Base-by-base conservation (phyloP, 345 rosid genomes). In the Eucalyptus marginata region DNA sequence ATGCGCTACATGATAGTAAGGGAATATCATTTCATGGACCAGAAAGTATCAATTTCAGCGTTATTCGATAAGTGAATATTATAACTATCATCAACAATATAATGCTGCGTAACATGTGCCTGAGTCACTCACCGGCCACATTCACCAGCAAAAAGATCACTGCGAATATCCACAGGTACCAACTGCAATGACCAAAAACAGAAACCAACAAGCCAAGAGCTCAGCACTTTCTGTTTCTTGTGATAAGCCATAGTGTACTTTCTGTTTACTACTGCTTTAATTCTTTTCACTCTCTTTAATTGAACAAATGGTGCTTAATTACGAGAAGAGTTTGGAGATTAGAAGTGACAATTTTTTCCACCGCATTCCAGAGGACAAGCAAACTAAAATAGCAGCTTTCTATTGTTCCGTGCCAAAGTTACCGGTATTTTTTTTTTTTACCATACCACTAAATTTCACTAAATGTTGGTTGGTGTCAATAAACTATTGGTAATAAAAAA, bases 141-240 rank as follows among this genome's bases (percentile, higher is more conserved):
- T 97, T 96, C 87, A 96, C 91, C 92, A 96, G 91, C 93, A 97
- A 88, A 93, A 97, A 96, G 87, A 96, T 31, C 88, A 94, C 95
- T 89, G 95, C 96, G 86, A 96, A 95, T 71, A 96, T 62, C 99
- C 99, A 97, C 66, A 97, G 97, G 89, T 95, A 97, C 98, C 99
- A 97, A 87, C 99, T 97, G 95, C 93, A 33, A 68, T 17, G 80
- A 11, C 40, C 80, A 68, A 33, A 64, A 68, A 4, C 22, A 33
- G 44, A 17, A 68, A 68, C 80, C 80, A 33, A 17, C 80, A 33
- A 68, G 80, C 80, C 13, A 68, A 33, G 43, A 68, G 80, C 44
- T 68, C 80, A 68, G 80, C 44, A n/a, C n/a, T n/a, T n/a, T n/a
- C n/a, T n/a, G n/a, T n/a, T n/a, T n/a, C n/a, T n/a, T n/a, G n/a